Evolutionary conservation across 2,329 filamentous ascomycete genomes (phyloP).

Genomic region (Didymella keratinophila): DNA sequence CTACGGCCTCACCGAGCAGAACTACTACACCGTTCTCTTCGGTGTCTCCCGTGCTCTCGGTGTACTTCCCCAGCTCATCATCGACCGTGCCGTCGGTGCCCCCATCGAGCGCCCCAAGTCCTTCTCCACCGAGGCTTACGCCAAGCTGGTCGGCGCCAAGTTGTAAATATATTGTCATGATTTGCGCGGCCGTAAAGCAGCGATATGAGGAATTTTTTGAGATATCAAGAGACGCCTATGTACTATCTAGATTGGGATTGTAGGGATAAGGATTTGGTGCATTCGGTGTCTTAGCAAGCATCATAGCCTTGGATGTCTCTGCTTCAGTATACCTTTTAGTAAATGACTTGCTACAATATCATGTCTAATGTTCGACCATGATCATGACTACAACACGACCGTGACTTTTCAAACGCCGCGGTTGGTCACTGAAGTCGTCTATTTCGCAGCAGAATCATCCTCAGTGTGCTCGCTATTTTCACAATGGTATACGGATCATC

Average conservation of each 20-base stretch:
- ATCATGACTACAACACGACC: not conserved
- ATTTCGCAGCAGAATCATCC: not conserved
- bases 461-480: not conserved
- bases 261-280: slow-evolving; percentile 41
- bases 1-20: slow-evolving; percentile 98
- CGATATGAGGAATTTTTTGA: slow-evolving; percentile 32
- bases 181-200: slow-evolving; percentile 20
- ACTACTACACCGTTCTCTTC: slow-evolving; percentile 99
- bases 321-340: slow-evolving; percentile 43
- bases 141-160: slow-evolving; percentile 89
- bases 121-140: slow-evolving; percentile 96
- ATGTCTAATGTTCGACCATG: slow-evolving; percentile 31
- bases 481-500: not conserved
- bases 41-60: slow-evolving; percentile 97
- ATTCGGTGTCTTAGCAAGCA: slow-evolving; percentile 38
- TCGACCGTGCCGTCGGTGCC: slow-evolving; percentile 95
- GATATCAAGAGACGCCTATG: slow-evolving; percentile 38
- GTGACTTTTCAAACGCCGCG: slow-evolving; percentile 5
- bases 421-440: not conserved
- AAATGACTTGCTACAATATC: slow-evolving; percentile 37
- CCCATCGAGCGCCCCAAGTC: slow-evolving; percentile 99
- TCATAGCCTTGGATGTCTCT: slow-evolving; percentile 33
- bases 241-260: slow-evolving; percentile 48
- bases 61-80: slow-evolving; percentile 99
- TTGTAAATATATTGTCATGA: slow-evolving; percentile 66